Evolutionary conservation across 2,329 filamentous ascomycete genomes (phyloP), one percentile per base, ranked within the genome.

Genomic region (Claviceps africana): DNA sequence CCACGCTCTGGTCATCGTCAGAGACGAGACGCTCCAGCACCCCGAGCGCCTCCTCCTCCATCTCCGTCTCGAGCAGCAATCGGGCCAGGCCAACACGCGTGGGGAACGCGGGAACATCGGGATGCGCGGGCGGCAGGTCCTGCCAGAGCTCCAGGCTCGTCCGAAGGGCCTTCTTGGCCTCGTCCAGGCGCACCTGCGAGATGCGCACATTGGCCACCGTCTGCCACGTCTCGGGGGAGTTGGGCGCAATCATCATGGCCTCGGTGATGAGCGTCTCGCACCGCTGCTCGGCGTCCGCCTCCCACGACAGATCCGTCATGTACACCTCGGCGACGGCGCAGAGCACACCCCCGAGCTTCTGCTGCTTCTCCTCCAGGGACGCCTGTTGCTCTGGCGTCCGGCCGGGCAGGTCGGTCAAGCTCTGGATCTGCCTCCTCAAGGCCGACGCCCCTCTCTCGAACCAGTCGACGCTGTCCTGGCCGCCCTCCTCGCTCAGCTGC

Each of bases 241-340:
- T 78, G 4, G 91, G 89, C 54, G 86, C 86, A 55, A 94, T 80
- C 60, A 95, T 73, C 53, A 93, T 83, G 28, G 93, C 93, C 71
- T 98, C 89, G 6, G 90, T 95, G 57, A 97, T 81, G 54, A 95
- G 81, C 5, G 80, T 73, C 69, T 98, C 91, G 72, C 94, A 98
- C 59, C 84, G 80, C 58, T 79, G 73, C 71, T 98, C 93, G 5
- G 91, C 93, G 63, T 96, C 89, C 50, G 83, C 81, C 69, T 96
- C 90, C 88, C 79, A 93, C 61, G 86, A 93, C 60, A 97, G 72
- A 71, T 98, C 93, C 11, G 93, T 98, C 93, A 98, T 98, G 74
- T 96, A 98, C 48, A 98, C 88, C 71, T 98, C 93, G 7, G 88
- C 83, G 55, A 97, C 88, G 30, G 87, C 88, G 68, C 94, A 98